A percentile compares a stretch with the other conserved stretches of the same genome.
Evolutionary conservation across 1,139 yeast species (phyloP).

Genomic region (Geotrichum australiense): DNA sequence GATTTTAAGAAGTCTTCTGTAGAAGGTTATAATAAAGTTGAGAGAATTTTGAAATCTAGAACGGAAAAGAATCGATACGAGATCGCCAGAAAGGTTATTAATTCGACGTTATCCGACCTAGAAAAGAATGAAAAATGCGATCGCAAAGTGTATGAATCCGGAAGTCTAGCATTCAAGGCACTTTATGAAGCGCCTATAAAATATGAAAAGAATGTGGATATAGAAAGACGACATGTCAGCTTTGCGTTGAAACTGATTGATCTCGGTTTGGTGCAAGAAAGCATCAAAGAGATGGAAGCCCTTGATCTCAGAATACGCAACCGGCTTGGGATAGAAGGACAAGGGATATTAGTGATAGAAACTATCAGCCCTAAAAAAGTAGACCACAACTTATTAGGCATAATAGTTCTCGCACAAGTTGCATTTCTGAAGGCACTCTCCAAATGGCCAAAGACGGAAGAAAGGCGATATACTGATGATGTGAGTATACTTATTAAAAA

Average conservation of each 20-base stretch:
- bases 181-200: conserved; percentile 13
- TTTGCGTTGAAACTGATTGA: conserved; percentile 22
- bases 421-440: conserved; percentile 20
- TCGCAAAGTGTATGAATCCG: conserved; percentile 17
- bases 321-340: background rate
- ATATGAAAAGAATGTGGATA: conserved; percentile 7
- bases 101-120: conserved; percentile 14
- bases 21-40: conserved; percentile 18
- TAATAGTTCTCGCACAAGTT: conserved; percentile 20
- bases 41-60: conserved; percentile 13
- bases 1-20: conserved; percentile 19
- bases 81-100: conserved; percentile 17
- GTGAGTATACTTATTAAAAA: no score
- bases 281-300: conserved; percentile 17
- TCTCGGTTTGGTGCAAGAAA: conserved; percentile 19
- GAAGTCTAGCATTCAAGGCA: conserved; percentile 16
- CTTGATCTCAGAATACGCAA: background rate
- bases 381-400: conserved; percentile 8
- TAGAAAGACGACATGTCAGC: conserved; percentile 22
- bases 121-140: conserved; percentile 15
- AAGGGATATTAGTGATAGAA: background rate
- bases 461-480: no score
- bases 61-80: conserved; percentile 15
- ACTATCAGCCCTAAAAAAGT: background rate
- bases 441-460: conserved; percentile 16